phyloP scores from a whole-genome alignment of 2,329 filamentous ascomycete species.

The Alternaria sp. region DNA sequence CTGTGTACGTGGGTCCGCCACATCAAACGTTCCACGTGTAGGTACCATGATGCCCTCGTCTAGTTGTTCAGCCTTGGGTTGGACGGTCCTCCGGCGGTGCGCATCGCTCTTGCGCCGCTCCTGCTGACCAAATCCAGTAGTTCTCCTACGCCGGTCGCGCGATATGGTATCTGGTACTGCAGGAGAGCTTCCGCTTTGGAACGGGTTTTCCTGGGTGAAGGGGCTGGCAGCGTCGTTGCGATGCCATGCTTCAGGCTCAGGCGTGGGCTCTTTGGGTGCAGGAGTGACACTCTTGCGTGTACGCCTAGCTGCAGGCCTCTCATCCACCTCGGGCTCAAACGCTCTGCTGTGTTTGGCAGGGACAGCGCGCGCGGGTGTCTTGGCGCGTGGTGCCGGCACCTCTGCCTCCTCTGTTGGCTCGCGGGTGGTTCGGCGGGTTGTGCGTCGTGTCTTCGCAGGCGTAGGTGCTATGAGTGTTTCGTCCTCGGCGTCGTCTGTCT shows the following conservation, averaged over 20 bases:
- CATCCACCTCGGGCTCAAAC: slow-evolving; percentile 44
- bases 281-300: slow-evolving; percentile 49
- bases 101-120: slow-evolving; percentile 54
- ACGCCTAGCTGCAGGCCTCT: slow-evolving; percentile 44
- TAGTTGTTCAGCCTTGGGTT: slow-evolving; percentile 51
- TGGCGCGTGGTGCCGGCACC: slow-evolving; percentile 29
- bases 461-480: slow-evolving; percentile 55
- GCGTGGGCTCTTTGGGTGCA: slow-evolving; percentile 53
- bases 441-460: slow-evolving; percentile 30
- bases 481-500: slow-evolving; percentile 62
- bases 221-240: slow-evolving; percentile 63
- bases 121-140: slow-evolving; percentile 51
- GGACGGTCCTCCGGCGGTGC: slow-evolving; percentile 53
- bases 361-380: slow-evolving; percentile 46
- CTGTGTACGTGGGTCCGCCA: slow-evolving; percentile 57
- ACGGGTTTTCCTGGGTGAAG: slow-evolving; percentile 91
- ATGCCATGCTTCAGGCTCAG: slow-evolving; percentile 58
- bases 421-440: slow-evolving; percentile 48
- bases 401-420: slow-evolving; percentile 50
- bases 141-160: slow-evolving; percentile 60
- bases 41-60: slow-evolving; percentile 62
- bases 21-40: slow-evolving; percentile 65
- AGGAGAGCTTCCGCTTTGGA: slow-evolving; percentile 84
- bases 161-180: slow-evolving; percentile 46
- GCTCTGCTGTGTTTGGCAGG: slow-evolving; percentile 54